These are phyloP conservation scores for Pestalotiopsis sp. DNA, from an alignment of 2,329 filamentous ascomycete species.

Conservation along the genomic window DNA sequence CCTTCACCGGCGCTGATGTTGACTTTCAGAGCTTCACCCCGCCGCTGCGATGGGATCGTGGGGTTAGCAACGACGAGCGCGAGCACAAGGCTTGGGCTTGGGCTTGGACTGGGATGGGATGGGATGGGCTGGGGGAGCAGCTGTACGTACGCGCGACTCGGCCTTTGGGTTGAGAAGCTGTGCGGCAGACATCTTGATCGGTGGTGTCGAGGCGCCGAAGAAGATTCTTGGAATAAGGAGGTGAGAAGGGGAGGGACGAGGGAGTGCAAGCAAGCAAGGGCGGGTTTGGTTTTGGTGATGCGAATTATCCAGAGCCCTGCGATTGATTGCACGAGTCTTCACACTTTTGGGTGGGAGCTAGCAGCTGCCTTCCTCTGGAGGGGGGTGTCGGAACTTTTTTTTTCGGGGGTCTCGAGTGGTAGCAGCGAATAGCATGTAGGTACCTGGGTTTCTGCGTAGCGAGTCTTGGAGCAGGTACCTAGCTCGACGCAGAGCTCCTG, in stretches of 20 bases:
- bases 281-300: neutral
- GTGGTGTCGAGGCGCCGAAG: neutral
- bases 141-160: conserved; percentile 81
- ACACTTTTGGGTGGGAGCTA: neutral
- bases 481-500: neutral
- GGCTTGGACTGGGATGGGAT: conserved; percentile 15
- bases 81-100: too few relatives aligned
- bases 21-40: conserved; percentile 93
- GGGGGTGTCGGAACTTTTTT: neutral
- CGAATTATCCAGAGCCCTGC: neutral
- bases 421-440: neutral
- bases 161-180: conserved; percentile 99
- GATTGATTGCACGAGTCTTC: neutral
- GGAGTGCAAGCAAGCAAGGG: neutral
- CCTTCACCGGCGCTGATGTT: conserved; percentile 98
- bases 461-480: neutral
- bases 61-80: conserved; percentile 33
- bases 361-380: neutral
- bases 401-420: neutral
- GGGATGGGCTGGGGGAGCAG: conserved; percentile 16
- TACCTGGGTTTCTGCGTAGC: neutral
- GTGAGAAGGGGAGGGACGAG: neutral
- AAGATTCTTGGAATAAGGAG: neutral
- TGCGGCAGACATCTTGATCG: conserved; percentile 81
- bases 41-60: conserved; percentile 63